Percentiles rank a stretch among this genome's conserved stretches.
phyloP scores from a whole-genome alignment of 176 grass and related monocot genomes.

The Hyparrhenia diplandra region DNA sequence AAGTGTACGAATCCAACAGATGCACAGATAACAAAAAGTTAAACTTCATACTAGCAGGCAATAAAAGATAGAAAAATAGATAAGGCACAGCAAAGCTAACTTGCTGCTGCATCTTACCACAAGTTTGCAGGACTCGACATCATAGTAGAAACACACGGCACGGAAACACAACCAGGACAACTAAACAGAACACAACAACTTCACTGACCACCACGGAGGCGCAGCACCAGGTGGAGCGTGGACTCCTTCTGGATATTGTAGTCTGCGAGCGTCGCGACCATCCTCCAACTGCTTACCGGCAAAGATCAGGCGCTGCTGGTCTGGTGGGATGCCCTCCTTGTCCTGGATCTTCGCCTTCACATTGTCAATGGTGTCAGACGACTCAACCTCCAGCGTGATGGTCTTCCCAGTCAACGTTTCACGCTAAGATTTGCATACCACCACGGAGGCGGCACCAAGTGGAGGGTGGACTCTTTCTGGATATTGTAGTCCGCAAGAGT shows the following conservation, averaged over 20 bases:
- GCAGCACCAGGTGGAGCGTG: conserved; percentile 26
- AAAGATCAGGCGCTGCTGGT: conserved; percentile 68
- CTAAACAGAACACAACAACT: no score
- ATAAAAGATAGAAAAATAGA: no score
- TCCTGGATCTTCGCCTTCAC: conserved; percentile 70
- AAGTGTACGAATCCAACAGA: no score
- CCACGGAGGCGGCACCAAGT: conserved; percentile 45
- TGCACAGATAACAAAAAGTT: no score
- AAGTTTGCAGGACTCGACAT: no score
- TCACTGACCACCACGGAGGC: conserved; percentile 34
- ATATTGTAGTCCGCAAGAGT: no score
- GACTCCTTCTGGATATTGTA: conserved; percentile 81
- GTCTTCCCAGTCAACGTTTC: conserved; percentile 73
- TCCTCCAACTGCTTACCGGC: conserved; percentile 70
- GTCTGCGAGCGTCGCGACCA: conserved; percentile 21
- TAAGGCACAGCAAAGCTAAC: not conserved
- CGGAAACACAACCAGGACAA: no score
- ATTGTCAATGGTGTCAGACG: conserved; percentile 47
- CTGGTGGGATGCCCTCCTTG: conserved; percentile 64
- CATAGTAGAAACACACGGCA: no score
- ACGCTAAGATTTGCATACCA: conserved; percentile 57
- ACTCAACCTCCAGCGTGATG: conserved; percentile 52
- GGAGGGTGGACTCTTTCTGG: no score
- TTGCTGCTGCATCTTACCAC: no score
- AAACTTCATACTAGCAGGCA: no score